Conservation (phyloP, 805 yeast species). For the Cephaloascus albidus region DNA sequence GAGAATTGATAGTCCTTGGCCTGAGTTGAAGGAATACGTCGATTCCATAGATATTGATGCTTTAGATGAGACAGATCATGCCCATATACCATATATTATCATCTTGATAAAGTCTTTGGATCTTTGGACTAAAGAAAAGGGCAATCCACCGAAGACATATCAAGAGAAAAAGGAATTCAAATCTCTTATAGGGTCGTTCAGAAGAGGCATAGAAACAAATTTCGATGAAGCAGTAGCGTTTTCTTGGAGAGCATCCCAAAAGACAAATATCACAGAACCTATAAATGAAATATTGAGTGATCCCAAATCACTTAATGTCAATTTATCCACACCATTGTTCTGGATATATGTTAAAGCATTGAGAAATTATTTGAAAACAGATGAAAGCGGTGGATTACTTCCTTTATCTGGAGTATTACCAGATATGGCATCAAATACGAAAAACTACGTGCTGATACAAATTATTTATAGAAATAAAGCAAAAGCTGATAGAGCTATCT, state of each 20-base stretch:
- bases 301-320: slow-evolving; percentile 10
- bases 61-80: slow-evolving; percentile 30
- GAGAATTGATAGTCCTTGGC: slow-evolving; percentile 66
- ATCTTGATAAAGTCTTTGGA: slow-evolving; percentile 47
- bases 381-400: slow-evolving; percentile 26
- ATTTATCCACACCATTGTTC: slow-evolving; percentile 25
- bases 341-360: slow-evolving; percentile 59
- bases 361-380: slow-evolving; percentile 29
- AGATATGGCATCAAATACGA: slow-evolving; percentile 81
- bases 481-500: slow-evolving; percentile 29
- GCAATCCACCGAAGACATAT: slow-evolving; percentile 23
- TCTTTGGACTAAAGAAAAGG: slow-evolving; percentile 21
- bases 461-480: slow-evolving; percentile 50
- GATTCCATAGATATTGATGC: slow-evolving; percentile 38
- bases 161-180: slow-evolving; percentile 32
- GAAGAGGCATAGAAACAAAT: slow-evolving; percentile 30
- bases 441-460: slow-evolving; percentile 49
- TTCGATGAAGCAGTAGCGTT: slow-evolving; percentile 42
- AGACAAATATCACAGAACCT: slow-evolving; percentile 23
- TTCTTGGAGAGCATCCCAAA: slow-evolving; percentile 31
- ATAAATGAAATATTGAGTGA: slow-evolving; percentile 13
- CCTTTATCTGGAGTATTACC: slow-evolving; percentile 74
- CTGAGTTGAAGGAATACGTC: slow-evolving; percentile 42
- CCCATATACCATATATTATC: slow-evolving; percentile 20
- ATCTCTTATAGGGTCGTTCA: slow-evolving; percentile 21